A percentile compares a stretch with the other conserved stretches of the same genome.
These are phyloP conservation scores for Jatropha multifida DNA, from an alignment of 441 rosid genomes.

Conservation along the genomic window DNA sequence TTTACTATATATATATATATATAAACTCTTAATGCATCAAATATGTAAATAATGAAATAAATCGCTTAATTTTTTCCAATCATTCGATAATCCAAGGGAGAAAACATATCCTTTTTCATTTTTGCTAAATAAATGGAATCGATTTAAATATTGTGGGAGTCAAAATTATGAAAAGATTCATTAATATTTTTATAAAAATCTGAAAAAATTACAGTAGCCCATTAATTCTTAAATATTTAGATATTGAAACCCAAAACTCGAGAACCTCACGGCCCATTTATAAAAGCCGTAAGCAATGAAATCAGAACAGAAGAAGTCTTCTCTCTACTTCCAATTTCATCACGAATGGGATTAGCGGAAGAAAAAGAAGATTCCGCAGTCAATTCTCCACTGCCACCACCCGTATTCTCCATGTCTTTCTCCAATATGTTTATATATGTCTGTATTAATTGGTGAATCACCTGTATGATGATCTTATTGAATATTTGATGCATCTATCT, in stretches of 20 bases:
- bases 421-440: background rate
- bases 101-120: background rate
- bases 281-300: background rate
- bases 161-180: too few relatives aligned
- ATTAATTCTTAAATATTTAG: too few relatives aligned
- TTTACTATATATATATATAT: too few relatives aligned
- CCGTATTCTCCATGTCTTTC: constrained; percentile 25
- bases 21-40: too few relatives aligned
- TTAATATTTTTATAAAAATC: too few relatives aligned
- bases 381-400: constrained; percentile 23
- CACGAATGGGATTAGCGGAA: constrained; percentile 11
- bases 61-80: too few relatives aligned
- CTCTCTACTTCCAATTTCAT: background rate
- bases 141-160: too few relatives aligned
- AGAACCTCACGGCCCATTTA: background rate
- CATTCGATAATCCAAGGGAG: too few relatives aligned
- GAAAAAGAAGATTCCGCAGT: constrained; percentile 22
- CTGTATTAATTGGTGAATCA: background rate
- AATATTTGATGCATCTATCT: constrained; percentile 6
- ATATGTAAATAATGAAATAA: too few relatives aligned
- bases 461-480: background rate
- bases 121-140: background rate
- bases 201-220: too few relatives aligned
- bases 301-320: background rate
- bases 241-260: background rate